A percentile compares a stretch with the other conserved stretches of the same genome.
These are phyloP conservation scores for Thecaphora thlaspeos DNA, from an alignment of 1,284 basidiomycete genomes.

Conservation along the genomic window DNA sequence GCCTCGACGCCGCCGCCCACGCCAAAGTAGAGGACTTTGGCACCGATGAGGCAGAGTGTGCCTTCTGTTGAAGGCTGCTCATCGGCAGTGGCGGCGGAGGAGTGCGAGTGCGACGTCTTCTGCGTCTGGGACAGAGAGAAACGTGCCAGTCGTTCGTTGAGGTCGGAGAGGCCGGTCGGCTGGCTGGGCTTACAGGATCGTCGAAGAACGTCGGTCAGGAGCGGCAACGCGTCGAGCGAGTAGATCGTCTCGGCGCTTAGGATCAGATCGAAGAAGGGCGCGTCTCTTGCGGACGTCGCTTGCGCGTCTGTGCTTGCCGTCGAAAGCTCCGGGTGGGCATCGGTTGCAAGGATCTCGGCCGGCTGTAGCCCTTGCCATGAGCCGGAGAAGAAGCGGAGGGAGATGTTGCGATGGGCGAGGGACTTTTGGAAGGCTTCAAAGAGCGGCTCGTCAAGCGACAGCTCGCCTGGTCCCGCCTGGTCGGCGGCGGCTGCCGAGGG, in stretches of 20 bases:
- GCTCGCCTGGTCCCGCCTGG: conserved; percentile 15
- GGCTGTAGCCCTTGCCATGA: conserved; percentile 65
- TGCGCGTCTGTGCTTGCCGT: conserved; percentile 2
- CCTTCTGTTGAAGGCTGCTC: no score
- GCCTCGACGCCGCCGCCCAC: conserved; percentile 84
- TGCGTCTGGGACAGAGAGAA: background rate
- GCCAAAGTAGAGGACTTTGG: conserved; percentile 93
- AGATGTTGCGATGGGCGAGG: conserved; percentile 64
- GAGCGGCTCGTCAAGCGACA: conserved; percentile 60
- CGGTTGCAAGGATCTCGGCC: background rate
- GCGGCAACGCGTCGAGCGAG: conserved; percentile 67
- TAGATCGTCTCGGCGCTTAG: conserved; percentile 94
- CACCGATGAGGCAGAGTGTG: conserved; percentile 71
- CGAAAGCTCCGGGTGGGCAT: background rate
- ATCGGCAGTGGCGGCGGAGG: no score
- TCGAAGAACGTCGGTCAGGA: conserved; percentile 65
- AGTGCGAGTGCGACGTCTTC: no score
- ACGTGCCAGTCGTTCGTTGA: background rate
- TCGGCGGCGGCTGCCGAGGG: background rate
- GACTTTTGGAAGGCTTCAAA: conserved; percentile 68
- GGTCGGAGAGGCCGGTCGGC: background rate
- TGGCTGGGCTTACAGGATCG: conserved; percentile 3
- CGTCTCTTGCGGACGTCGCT: background rate
- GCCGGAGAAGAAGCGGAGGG: conserved; percentile 76
- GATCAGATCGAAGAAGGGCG: conserved; percentile 68